phyloP scores from a whole-genome alignment of 495 filamentous ascomycete species.

The Podospora pseudoanserina region DNA sequence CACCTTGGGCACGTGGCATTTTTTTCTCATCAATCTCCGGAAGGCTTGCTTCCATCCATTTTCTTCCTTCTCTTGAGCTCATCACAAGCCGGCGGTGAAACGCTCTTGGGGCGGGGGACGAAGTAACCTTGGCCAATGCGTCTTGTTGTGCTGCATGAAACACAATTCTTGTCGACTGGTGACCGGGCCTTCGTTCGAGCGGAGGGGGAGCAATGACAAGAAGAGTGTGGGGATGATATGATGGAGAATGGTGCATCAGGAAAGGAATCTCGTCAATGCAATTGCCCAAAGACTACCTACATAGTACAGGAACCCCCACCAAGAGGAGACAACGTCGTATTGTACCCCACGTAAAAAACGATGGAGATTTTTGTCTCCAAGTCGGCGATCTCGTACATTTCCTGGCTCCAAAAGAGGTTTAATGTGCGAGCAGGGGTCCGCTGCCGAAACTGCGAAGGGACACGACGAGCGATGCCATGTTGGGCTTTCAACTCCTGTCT shows the following conservation, averaged over 20 bases:
- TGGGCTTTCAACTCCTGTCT: neutral
- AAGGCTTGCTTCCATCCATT: neutral
- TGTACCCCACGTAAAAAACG: neutral
- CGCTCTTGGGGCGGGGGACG: neutral
- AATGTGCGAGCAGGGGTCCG: conserved; percentile 1
- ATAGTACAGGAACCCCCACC: neutral
- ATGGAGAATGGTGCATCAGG: neutral
- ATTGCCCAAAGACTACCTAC: too few relatives aligned
- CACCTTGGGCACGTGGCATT: neutral
- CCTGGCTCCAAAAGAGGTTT: neutral
- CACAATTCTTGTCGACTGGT: too few relatives aligned
- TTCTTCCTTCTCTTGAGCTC: too few relatives aligned
- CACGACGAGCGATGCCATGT: neutral
- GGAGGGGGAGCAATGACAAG: neutral
- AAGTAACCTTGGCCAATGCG: neutral
- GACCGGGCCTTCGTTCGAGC: too few relatives aligned
- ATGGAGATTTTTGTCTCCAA: neutral
- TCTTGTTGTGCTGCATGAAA: neutral
- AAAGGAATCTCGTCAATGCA: neutral
- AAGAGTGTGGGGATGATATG: neutral
- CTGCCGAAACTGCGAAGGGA: conserved; percentile 1
- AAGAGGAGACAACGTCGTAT: neutral
- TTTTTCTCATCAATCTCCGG: neutral
- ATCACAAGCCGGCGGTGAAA: neutral
- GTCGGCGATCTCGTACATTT: conserved; percentile 2